phyloP scores from a whole-genome alignment of 441 rosid genomes.

The Geranium incanum region DNA sequence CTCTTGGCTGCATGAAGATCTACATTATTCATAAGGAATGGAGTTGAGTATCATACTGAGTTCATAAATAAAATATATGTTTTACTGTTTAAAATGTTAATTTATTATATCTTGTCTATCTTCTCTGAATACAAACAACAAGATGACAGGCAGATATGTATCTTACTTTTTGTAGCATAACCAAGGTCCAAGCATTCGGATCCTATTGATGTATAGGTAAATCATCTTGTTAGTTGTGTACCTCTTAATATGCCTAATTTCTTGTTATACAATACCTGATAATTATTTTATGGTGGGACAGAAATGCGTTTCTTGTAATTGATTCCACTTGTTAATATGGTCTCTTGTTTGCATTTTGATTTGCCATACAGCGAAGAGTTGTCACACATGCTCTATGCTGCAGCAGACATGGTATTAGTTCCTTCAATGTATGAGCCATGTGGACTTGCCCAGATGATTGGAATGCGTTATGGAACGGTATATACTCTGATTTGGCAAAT shows the following conservation, averaged over 20 bases:
- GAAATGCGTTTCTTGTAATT: not conserved
- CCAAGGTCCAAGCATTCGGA: slow-evolving; percentile 36
- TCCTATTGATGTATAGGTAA: slow-evolving; percentile 48
- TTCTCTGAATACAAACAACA: not conserved
- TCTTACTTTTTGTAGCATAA: slow-evolving; percentile 33
- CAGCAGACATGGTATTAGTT: slow-evolving; percentile 51
- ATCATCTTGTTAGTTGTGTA: slow-evolving; percentile 7
- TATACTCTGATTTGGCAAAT: slow-evolving; percentile 17
- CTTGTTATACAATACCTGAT: not conserved
- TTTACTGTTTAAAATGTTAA: not conserved
- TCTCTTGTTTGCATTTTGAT: slow-evolving; percentile 15
- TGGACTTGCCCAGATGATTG: slow-evolving; percentile 60
- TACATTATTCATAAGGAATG: not conserved
- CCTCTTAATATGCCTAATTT: not conserved
- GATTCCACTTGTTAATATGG: not conserved
- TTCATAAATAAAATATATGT: not conserved
- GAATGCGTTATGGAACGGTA: slow-evolving; percentile 57
- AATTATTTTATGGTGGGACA: not conserved
- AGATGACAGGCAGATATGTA: slow-evolving; percentile 9
- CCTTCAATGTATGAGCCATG: slow-evolving; percentile 59
- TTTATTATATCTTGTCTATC: not conserved
- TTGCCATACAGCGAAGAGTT: slow-evolving; percentile 42
- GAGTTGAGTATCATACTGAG: not conserved
- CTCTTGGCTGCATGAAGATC: not conserved
- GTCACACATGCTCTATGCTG: slow-evolving; percentile 59